These are phyloP conservation scores for Choiromyces venosus DNA, from an alignment of 495 filamentous ascomycete genomes.

Conservation along the genomic window DNA sequence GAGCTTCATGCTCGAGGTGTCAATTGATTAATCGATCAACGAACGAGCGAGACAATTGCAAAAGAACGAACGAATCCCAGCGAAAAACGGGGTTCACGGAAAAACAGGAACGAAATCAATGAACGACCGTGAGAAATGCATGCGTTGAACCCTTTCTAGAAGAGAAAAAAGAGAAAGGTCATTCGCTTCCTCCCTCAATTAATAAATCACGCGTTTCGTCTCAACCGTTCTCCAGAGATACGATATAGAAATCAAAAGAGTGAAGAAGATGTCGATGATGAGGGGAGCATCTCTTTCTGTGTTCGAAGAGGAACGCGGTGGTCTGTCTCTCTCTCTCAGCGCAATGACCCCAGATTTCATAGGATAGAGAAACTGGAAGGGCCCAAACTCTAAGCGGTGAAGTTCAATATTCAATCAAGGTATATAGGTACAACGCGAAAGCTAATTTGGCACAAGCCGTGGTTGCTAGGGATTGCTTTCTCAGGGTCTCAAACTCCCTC, in stretches of 20 bases:
- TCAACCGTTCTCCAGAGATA: not conserved
- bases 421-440: not conserved
- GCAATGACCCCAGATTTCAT: not conserved
- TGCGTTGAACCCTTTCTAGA: conserved; percentile 16
- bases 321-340: not conserved
- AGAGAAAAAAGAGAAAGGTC: conserved; percentile 3
- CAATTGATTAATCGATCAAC: conserved; percentile 15
- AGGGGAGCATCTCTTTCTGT: not conserved
- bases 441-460: not conserved
- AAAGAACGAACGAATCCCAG: conserved; percentile 15
- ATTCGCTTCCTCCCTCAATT: not conserved
- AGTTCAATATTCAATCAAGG: not conserved
- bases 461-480: not conserved
- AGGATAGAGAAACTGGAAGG: not conserved
- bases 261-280: not conserved
- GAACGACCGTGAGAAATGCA: conserved; percentile 28
- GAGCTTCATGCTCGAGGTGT: conserved; percentile 19
- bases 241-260: not conserved
- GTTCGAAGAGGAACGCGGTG: not conserved
- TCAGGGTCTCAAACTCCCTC: not conserved
- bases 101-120: conserved; percentile 18
- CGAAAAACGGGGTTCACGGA: conserved; percentile 13
- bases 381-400: not conserved
- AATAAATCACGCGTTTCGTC: not conserved
- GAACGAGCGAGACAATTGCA: not conserved